phyloP scores from a whole-genome alignment of 305 asterid species.

The Fraxinus albicans region DNA sequence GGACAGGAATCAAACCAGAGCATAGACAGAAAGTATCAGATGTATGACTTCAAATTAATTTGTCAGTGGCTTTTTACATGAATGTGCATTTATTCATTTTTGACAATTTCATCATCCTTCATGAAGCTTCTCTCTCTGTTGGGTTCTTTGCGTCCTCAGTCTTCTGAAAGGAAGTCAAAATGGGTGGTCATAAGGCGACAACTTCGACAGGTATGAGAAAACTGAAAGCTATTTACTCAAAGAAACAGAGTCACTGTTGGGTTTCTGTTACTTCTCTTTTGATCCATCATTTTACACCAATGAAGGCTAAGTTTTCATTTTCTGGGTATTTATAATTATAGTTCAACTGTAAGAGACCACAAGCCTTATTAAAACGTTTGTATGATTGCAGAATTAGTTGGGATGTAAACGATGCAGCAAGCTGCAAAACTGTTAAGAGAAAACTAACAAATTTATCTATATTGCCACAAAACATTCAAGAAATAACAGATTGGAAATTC shows the following conservation, averaged over 20 bases:
- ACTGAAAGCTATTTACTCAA: conserved; percentile 17
- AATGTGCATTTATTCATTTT: conserved; percentile 13
- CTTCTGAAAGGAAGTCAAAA: conserved; percentile 89
- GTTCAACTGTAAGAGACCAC: background rate
- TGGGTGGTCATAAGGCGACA: conserved; percentile 97
- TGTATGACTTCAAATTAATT: conserved; percentile 41
- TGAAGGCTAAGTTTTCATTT: background rate
- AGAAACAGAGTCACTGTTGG: conserved; percentile 10
- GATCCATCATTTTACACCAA: conserved; percentile 3
- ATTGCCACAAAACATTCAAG: background rate
- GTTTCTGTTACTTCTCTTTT: background rate
- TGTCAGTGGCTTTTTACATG: conserved; percentile 18
- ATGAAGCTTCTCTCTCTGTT: conserved; percentile 90
- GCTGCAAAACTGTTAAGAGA: conserved; percentile 9
- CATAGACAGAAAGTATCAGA: conserved; percentile 93
- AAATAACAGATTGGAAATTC: background rate
- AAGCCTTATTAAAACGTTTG: conserved; percentile 10
- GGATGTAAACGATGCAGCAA: conserved; percentile 14
- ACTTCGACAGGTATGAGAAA: conserved; percentile 78
- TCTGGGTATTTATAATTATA: conserved; percentile 2
- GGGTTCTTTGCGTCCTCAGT: conserved; percentile 93
- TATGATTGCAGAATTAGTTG: background rate
- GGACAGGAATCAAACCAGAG: conserved; percentile 84
- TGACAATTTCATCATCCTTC: conserved; percentile 12
- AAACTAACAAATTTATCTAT: background rate